phyloP scores from a whole-genome alignment of 2,329 filamentous ascomycete genomes.

The Dendryphion nanum region DNA sequence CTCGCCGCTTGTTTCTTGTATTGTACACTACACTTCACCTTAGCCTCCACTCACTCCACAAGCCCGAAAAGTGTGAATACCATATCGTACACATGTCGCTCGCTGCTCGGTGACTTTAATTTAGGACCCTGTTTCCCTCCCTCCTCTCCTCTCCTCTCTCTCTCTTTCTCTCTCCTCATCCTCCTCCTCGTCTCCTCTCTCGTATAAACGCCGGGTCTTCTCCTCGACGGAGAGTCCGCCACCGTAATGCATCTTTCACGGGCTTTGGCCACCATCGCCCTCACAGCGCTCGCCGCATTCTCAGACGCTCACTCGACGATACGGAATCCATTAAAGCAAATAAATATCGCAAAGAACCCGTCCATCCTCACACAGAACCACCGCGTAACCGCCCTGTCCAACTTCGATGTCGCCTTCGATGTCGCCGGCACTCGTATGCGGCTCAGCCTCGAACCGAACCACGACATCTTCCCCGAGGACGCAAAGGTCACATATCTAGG shows the following conservation, averaged over 20 bases:
- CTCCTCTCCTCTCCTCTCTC: constrained; percentile 4
- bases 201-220: constrained; percentile 16
- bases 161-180: constrained; percentile 1
- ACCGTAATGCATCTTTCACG: constrained; percentile 28
- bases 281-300: constrained; percentile 22
- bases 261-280: constrained; percentile 17
- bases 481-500: constrained; percentile 72
- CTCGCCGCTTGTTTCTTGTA: no score
- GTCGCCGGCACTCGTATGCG: constrained; percentile 68
- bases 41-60: no score
- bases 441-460: constrained; percentile 81
- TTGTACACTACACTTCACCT: no score
- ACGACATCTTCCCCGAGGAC: constrained; percentile 79
- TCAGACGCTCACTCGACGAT: constrained; percentile 29
- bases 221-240: constrained; percentile 24
- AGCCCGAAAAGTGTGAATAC: no score
- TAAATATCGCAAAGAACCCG: constrained; percentile 71
- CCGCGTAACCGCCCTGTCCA: constrained; percentile 74
- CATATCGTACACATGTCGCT: constrained; percentile 37
- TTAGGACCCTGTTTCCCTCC: neutral
- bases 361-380: constrained; percentile 76
- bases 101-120: constrained; percentile 19
- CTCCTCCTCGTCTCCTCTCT: constrained; percentile 2
- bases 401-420: constrained; percentile 82
- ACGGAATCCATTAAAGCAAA: constrained; percentile 72